Percentiles rank a stretch among this genome's conserved stretches.
Evolutionary conservation across 805 yeast genomes (phyloP).

Genomic region (Candida nitratophila): DNA sequence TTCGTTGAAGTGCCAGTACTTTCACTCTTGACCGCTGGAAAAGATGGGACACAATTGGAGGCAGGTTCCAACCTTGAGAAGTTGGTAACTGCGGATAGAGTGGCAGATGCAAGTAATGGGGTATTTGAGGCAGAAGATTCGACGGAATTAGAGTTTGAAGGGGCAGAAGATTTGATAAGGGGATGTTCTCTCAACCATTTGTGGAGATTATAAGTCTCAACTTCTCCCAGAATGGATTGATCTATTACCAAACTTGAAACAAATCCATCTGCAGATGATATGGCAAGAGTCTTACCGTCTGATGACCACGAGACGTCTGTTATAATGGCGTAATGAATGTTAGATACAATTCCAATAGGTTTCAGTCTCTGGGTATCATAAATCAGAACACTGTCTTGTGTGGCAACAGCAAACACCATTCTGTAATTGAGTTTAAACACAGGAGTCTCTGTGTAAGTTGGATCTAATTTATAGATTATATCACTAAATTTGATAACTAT

Average conservation of each 20-base stretch:
- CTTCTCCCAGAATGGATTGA: conserved; percentile 48
- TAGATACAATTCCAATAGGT: conserved; percentile 70
- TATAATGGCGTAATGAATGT: conserved; percentile 80
- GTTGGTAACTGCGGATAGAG: not conserved
- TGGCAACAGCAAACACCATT: conserved; percentile 87
- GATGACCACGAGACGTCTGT: conserved; percentile 84
- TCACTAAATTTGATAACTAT: conserved; percentile 79
- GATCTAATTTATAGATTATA: conserved; percentile 37
- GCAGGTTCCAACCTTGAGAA: conserved; percentile 1
- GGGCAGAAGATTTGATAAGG: conserved; percentile 1
- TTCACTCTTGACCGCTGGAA: too few species aligned
- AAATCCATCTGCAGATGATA: conserved; percentile 90
- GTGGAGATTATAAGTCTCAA: conserved; percentile 21
- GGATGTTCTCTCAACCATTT: conserved; percentile 11
- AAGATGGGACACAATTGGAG: too few species aligned
- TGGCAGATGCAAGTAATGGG: not conserved
- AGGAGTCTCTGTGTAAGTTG: conserved; percentile 1
- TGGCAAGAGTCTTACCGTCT: conserved; percentile 63
- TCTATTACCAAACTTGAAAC: conserved; percentile 62
- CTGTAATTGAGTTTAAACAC: conserved; percentile 63
- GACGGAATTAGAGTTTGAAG: not conserved
- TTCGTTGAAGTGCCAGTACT: conserved; percentile 8
- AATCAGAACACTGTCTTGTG: conserved; percentile 74
- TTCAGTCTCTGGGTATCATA: conserved; percentile 68
- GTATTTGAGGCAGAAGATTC: not conserved